A percentile compares a stretch with the other conserved stretches of the same genome.
Conservation (phyloP, 1,284 basidiomycete genomes). For the Agroathelia rolfsii region DNA sequence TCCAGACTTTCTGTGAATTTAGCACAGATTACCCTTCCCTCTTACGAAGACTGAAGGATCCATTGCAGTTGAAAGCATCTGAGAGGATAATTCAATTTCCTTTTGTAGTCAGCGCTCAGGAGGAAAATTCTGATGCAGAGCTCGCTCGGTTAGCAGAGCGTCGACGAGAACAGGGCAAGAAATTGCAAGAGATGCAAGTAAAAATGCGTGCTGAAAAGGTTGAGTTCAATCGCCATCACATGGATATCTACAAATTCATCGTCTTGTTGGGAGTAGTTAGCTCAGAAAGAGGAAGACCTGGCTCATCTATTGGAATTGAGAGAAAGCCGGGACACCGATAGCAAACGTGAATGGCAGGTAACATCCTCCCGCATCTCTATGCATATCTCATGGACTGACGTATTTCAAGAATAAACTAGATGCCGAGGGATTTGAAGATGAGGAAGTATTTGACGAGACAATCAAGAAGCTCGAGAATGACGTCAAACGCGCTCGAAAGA, state of each 20-base stretch:
- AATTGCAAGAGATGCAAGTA: conserved; percentile 89
- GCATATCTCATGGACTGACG: neutral
- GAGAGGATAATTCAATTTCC: conserved; percentile 84
- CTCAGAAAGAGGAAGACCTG: conserved; percentile 79
- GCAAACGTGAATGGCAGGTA: conserved; percentile 70
- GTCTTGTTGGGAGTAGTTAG: conserved; percentile 32
- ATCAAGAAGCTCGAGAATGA: conserved; percentile 71
- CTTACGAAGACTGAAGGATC: conserved; percentile 56
- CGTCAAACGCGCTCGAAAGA: conserved; percentile 61
- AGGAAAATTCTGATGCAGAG: conserved; percentile 92
- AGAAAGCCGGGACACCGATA: conserved; percentile 56
- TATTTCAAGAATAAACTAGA: conserved; percentile 42
- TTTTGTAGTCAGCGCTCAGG: conserved; percentile 55
- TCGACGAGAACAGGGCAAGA: conserved; percentile 75
- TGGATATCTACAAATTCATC: conserved; percentile 1
- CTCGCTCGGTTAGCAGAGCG: conserved; percentile 69
- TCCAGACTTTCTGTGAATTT: conserved; percentile 83
- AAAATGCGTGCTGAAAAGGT: conserved; percentile 83
- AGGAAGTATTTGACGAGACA: conserved; percentile 54
- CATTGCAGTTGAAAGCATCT: conserved; percentile 49
- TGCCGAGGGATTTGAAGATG: conserved; percentile 71
- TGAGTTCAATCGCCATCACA: conserved; percentile 4
- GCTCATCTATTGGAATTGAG: conserved; percentile 61
- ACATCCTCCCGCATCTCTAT: conserved; percentile 12
- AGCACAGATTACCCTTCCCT: conserved; percentile 69